Evolutionary conservation across 352 stramenopile species (phyloP), one percentile per base, ranked within the genome.

Genomic region (Phytophthora cactorum): DNA sequence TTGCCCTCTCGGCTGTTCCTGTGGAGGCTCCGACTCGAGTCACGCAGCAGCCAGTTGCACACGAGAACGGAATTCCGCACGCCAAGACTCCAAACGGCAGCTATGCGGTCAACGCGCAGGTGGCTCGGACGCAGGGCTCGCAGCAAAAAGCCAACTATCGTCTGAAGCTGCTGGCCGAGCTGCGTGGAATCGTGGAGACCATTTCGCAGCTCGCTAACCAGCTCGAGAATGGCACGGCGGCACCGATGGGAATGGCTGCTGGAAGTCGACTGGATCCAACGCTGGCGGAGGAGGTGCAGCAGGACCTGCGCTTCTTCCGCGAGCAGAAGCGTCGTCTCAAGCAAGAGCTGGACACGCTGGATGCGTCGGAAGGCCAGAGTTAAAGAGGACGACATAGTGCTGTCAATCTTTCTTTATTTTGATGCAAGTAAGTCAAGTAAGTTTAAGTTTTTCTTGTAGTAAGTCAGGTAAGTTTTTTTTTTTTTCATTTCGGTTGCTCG

Each of bases 181-280:
- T 77, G 51, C 69, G 69, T 36, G 69, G 69, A 5, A 68, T 77
- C 15, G 69, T 77, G 49, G 69, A 73, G 36, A 77, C 69, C 31
- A 71, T 74, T 29, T 68, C 69, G 10, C 69, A 70, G 17, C 64
- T 77, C 9, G 29, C 59, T 8, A 73, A 61, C 27, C 64, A 77
- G 54, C 46, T 77, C 25, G 59, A 51, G 11, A 72, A 49, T 39
- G 59, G 50, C 6, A 52, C 55, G 11, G 55, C 54, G 14, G 51
- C 22, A 27, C 46, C 60, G 8, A 77, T 71, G 32, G 64, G 51
- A 25, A 44, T 71, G 59, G 34, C 39, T 28, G 50, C 59, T n/a
- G 59, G 56, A 11, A 67, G 52, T n/a, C 55, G 59, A 4, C 11
- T 68, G 54, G 64, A 72, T 38, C 69, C 69, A 15, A 74, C 57